Evolutionary conservation across 805 yeast species (phyloP).

Genomic region (Ogataea polymorpha): DNA sequence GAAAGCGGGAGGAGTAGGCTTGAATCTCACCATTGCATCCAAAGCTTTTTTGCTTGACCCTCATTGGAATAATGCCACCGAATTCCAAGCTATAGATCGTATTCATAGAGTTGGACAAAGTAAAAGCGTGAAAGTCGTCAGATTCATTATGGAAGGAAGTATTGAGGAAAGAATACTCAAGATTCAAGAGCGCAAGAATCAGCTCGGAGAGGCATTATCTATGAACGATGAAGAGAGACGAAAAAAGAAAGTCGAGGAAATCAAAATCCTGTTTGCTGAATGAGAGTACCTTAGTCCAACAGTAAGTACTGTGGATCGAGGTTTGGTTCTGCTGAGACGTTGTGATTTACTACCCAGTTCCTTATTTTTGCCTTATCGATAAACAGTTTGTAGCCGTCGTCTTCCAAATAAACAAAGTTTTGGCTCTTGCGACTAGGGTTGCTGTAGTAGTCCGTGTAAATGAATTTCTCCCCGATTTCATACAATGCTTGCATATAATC

Average conservation of each 20-base stretch:
- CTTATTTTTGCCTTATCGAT: slow-evolving; percentile 25
- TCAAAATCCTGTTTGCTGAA: slow-evolving; percentile 60
- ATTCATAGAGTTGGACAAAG: slow-evolving; percentile 88
- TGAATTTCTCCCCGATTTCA: slow-evolving; percentile 25
- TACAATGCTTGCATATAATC: slow-evolving; percentile 50
- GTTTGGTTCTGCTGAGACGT: slow-evolving; percentile 15
- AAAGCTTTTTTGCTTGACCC: slow-evolving; percentile 92
- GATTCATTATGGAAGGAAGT: slow-evolving; percentile 79
- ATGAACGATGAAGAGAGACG: slow-evolving; percentile 73
- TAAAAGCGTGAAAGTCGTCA: slow-evolving; percentile 62
- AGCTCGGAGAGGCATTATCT: slow-evolving; percentile 75
- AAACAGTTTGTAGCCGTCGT: slow-evolving; percentile 21
- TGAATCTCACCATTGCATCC: slow-evolving; percentile 81
- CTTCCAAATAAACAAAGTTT: slow-evolving; percentile 23
- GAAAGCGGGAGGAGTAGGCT: slow-evolving; percentile 94
- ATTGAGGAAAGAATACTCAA: slow-evolving; percentile 86
- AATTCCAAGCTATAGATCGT: slow-evolving; percentile 88
- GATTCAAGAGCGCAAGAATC: slow-evolving; percentile 82
- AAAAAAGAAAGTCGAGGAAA: slow-evolving; percentile 67
- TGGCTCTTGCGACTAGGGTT: slow-evolving; percentile 14
- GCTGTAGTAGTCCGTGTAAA: slow-evolving; percentile 30
- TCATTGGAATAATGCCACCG: slow-evolving; percentile 94
- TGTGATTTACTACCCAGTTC: slow-evolving; percentile 29
- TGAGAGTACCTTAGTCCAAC: slow-evolving; percentile 22
- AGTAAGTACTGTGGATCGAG: slow-evolving; percentile 25